phyloP scores from a whole-genome alignment of 2,329 filamentous ascomycete genomes.

The Xylaria sp. region DNA sequence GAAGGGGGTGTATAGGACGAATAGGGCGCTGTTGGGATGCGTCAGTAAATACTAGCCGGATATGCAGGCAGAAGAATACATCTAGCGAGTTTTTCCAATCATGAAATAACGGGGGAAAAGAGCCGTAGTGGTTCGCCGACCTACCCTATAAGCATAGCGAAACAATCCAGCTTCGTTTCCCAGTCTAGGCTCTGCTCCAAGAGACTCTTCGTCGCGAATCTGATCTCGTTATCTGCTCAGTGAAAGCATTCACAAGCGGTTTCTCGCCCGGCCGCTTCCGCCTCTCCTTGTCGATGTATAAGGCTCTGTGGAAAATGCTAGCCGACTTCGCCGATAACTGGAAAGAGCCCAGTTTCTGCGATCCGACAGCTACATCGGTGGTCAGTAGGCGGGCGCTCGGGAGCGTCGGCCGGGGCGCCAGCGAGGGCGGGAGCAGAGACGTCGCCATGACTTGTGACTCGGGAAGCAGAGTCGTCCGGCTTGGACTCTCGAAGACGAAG shows the following conservation, averaged over 20 bases:
- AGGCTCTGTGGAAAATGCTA: conserved; percentile 40
- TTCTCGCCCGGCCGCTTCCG: conserved; percentile 32
- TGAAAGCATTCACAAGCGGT: conserved; percentile 36
- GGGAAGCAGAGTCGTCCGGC: conserved; percentile 38
- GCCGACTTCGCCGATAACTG: conserved; percentile 42
- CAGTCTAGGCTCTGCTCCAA: conserved; percentile 39
- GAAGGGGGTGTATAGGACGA: conserved; percentile 43
- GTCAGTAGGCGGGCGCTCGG: conserved; percentile 35
- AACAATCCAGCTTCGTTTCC: conserved; percentile 42
- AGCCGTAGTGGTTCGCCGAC: not conserved
- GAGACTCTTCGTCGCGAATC: conserved; percentile 36
- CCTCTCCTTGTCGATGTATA: conserved; percentile 40
- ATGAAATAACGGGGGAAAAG: not conserved
- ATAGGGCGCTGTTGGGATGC: conserved; percentile 34
- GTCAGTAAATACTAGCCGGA: not conserved
- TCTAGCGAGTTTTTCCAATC: too few relatives aligned
- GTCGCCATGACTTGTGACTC: conserved; percentile 34
- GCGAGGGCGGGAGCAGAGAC: conserved; percentile 3
- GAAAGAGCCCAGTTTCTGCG: conserved; percentile 35
- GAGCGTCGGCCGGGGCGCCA: conserved; percentile 21
- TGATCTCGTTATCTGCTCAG: conserved; percentile 39
- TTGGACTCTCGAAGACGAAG: conserved; percentile 42
- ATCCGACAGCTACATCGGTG: conserved; percentile 32
- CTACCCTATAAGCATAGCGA: conserved; percentile 44
- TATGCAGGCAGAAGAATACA: not conserved